These are phyloP conservation scores for Pleurotus cornucopiae DNA, from an alignment of 768 basidiomycete genomes.

Conservation along the genomic window DNA sequence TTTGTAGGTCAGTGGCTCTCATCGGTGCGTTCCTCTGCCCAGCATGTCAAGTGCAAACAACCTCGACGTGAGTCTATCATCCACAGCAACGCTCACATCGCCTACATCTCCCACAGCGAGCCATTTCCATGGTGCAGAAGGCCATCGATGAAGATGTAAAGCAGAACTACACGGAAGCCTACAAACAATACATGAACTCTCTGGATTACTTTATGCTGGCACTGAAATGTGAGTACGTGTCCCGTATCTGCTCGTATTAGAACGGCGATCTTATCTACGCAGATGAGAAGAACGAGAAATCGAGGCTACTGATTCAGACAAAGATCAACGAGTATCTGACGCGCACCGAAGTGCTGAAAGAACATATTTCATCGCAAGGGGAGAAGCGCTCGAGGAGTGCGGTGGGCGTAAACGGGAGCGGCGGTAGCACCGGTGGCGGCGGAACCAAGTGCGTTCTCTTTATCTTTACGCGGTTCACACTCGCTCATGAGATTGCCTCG, in stretches of 20 bases:
- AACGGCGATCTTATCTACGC: conserved; percentile 9
- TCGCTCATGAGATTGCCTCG: conserved; percentile 3
- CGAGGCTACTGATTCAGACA: conserved; percentile 75
- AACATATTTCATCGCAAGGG: conserved; percentile 61
- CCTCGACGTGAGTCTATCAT: conserved; percentile 24
- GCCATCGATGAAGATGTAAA: conserved; percentile 87
- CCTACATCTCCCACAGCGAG: conserved; percentile 3
- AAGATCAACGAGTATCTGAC: conserved; percentile 92
- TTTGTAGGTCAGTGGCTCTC: too few species aligned
- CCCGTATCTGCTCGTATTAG: neutral
- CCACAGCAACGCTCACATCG: neutral
- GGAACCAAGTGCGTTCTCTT: conserved; percentile 40
- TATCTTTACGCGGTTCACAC: neutral
- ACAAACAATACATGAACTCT: conserved; percentile 91
- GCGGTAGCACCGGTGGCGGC: conserved; percentile 31
- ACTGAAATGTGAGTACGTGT: conserved; percentile 66
- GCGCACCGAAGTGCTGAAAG: conserved; percentile 89
- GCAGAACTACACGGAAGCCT: conserved; percentile 91
- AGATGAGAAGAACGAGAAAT: conserved; percentile 95
- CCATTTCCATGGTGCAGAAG: conserved; percentile 14
- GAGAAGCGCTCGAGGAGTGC: conserved; percentile 57
- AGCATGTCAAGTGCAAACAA: conserved; percentile 29
- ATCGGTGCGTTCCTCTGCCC: neutral
- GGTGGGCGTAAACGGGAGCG: conserved; percentile 45
- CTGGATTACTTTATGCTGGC: conserved; percentile 99